These are phyloP conservation scores for Graphilbum fragrans DNA, from an alignment of 2,329 filamentous ascomycete species.

Conservation along the genomic window DNA sequence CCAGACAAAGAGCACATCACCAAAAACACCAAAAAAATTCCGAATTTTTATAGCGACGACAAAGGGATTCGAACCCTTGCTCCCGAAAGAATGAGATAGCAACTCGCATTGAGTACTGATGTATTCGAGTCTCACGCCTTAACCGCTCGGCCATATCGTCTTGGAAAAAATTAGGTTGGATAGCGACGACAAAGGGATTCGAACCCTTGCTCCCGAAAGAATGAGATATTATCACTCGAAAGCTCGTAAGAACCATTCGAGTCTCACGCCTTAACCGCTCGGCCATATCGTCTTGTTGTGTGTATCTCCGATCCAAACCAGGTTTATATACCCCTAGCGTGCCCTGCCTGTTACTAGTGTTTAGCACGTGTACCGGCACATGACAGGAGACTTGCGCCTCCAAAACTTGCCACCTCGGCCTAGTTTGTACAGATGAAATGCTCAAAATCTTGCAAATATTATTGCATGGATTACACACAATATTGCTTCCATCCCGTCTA, in stretches of 20 bases:
- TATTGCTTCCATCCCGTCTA: too few species aligned
- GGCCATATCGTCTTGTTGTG: neutral
- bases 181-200: neutral
- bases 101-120: neutral
- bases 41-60: neutral
- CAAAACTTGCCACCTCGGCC: too few species aligned
- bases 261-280: neutral
- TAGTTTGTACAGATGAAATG: too few species aligned
- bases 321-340: too few species aligned
- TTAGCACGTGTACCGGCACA: too few species aligned
- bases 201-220: neutral
- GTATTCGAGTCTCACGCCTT: neutral
- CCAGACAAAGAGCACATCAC: neutral
- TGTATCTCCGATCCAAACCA: too few species aligned
- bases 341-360: too few species aligned
- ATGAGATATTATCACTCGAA: neutral
- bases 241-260: neutral
- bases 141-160: neutral
- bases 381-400: too few species aligned
- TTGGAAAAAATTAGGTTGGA: too few species aligned
- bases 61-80: neutral
- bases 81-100: neutral
- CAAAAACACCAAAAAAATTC: too few species aligned
- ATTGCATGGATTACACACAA: too few species aligned
- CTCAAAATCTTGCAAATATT: too few species aligned